Evolutionary conservation across 106 monocot species (phyloP), one percentile per base, ranked within the genome.

Genomic region (Chionographis japonica): DNA sequence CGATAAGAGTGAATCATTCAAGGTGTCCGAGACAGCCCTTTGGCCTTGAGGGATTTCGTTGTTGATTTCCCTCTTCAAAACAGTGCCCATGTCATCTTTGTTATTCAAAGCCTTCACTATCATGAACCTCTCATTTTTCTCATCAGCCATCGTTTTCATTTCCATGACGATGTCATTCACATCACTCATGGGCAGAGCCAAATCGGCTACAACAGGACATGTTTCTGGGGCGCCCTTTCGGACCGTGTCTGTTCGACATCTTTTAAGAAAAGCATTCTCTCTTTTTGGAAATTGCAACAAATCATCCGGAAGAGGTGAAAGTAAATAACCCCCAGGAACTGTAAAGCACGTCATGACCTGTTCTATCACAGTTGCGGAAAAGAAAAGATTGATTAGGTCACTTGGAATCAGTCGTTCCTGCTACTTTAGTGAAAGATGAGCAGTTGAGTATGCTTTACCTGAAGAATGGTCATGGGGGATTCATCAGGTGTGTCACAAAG

Each of bases 261-360:
- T 74, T 62, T 73, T 72, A 8, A 69, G 38, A 35, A 59, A 14
- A 62, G 70, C 39, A 15, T 8, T 65, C 17, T 62, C 66, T 42
- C 79, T 84, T 77, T 81, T 76, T 56, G 56, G 70, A 68, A 88
- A 77, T 38, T 77, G 69, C 14, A 81, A 50, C 7, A 86, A 13
- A 67, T 66, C 72, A 9, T 70, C 79, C 16, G 53, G 65, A 70
- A 93, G 81, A 66, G 93, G 93, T 61, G 93, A 93, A 50, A 89
- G 75, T 17, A 90, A 51, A 74, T 62, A 71, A 20, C 76, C 89
- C 54, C 72, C 83, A 71, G 83, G 83, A 59, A 81, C 65, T 39
- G 73, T 54, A 75, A 83, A 77, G 77, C 73, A 80, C 19, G 88
- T 83, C 85, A 92, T 92, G 12, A 68, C 68, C 92, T 92, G 88